Conservation (phyloP, 805 yeast species). For the Candida sonorensis region DNA sequence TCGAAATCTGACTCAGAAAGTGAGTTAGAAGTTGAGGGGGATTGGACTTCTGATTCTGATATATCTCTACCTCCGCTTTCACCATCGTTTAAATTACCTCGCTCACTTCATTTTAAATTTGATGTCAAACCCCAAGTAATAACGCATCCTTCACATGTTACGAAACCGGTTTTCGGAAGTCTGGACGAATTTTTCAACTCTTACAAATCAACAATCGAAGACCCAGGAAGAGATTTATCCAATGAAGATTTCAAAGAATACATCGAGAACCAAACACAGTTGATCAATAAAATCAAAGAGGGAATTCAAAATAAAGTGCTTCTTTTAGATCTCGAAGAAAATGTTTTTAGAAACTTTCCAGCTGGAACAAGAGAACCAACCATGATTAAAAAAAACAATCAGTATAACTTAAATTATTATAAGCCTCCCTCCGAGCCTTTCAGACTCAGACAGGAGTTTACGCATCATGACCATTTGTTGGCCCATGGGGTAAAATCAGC, state of each 20-base stretch:
- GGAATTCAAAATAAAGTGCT: conserved; percentile 40
- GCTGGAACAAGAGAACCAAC: conserved; percentile 34
- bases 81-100: conserved; percentile 16
- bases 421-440: conserved; percentile 37
- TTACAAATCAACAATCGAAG: conserved; percentile 52
- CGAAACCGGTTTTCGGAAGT: conserved; percentile 36
- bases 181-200: conserved; percentile 45
- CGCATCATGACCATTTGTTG: conserved; percentile 67
- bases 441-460: conserved; percentile 28
- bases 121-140: conserved; percentile 39
- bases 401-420: conserved; percentile 22
- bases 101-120: conserved; percentile 26
- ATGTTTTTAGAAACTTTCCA: conserved; percentile 39
- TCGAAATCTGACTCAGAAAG: too few relatives aligned
- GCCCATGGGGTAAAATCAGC: conserved; percentile 72
- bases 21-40: conserved; percentile 1
- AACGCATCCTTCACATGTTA: conserved; percentile 54
- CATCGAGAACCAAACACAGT: conserved; percentile 43
- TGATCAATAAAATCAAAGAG: conserved; percentile 37
- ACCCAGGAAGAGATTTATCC: conserved; percentile 37
- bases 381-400: conserved; percentile 28
- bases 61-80: conserved; percentile 12
- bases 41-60: conserved; percentile 11
- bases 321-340: conserved; percentile 37
- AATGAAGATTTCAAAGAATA: conserved; percentile 55